Conservation (phyloP, 202 grass and related monocot genomes). For the Eragrostis tef region DNA sequence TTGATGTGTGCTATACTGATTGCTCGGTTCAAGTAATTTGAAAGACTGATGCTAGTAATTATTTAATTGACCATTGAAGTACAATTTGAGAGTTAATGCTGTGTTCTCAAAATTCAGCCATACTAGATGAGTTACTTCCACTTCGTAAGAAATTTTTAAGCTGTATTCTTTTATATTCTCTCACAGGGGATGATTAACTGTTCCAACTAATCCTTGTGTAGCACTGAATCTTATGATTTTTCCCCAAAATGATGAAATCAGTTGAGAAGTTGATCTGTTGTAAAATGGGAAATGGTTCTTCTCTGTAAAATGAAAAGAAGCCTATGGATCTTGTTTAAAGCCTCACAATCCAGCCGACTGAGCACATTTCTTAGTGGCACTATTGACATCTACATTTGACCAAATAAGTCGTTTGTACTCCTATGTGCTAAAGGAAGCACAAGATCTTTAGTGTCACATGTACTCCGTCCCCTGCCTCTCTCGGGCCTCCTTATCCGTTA, state of each 20-base stretch:
- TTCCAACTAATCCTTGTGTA: not conserved
- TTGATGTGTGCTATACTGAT: not conserved
- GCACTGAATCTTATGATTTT: constrained; percentile 18
- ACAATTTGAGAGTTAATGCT: not conserved
- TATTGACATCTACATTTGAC: not conserved
- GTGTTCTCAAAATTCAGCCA: constrained; percentile 3
- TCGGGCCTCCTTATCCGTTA: not conserved
- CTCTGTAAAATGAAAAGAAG: not conserved
- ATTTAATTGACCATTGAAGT: not conserved
- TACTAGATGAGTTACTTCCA: not conserved
- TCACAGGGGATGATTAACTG: not conserved
- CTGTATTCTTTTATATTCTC: not conserved
- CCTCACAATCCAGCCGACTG: constrained; percentile 1
- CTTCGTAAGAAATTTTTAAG: not conserved
- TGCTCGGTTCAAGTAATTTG: not conserved
- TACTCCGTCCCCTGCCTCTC: not conserved
- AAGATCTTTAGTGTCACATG: not conserved
- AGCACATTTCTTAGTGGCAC: not conserved
- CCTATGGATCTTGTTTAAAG: constrained; percentile 33
- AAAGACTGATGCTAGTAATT: constrained; percentile 17
- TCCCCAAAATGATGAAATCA: constrained; percentile 38
- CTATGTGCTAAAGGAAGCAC: not conserved
- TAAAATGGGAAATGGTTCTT: not conserved
- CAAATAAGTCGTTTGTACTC: not conserved
- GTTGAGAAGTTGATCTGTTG: not conserved